Evolutionary conservation across 495 filamentous ascomycete species (phyloP), one percentile per base, ranked within the genome.

Genomic region (Trichoderma virens): DNA sequence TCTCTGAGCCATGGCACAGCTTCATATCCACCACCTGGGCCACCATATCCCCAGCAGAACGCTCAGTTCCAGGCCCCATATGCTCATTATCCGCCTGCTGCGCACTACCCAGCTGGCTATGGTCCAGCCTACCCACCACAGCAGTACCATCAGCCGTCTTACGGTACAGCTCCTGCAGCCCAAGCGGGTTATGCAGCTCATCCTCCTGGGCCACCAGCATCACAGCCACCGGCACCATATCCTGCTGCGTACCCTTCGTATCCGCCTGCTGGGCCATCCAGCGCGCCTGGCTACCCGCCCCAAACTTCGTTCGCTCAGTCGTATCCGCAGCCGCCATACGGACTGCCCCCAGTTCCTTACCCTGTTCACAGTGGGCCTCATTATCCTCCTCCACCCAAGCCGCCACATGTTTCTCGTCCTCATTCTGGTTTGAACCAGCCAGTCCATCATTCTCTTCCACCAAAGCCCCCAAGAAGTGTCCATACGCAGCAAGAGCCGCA

Each of bases 191-290:
- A 63, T 11, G 59, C 66, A 62, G 5, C 63, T 28, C 67, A 67
- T 45, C 68, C 64, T 32, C 61, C 61, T 59, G 67, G 60, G 54
- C 70, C 70, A 11, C 65, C 70, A 41, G 74, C 71, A 61, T 62
- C 43, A 35, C 6, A 13, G 8, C 0, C 43, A 23, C 51, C 51
- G 23, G 25, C 67, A 25, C 66, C 66, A 32, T 74, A 73, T 67
- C 51, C 62, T 14, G 25, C 62, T 20, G 11, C 61, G 1, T 56
- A 64, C 56, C 13, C 23, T 13, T 56, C 62, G 27, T 51, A 59
- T 27, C 35, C 70, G 31, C 54, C 64, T 30, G 25, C 51, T 64
- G 59, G 31, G 47, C 60, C 70, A n/a, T n/a, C 47, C 64, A 28
- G 69, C 68, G 14, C 32, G 61, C 32, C 5, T 67, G n/a, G 18